phyloP scores from a whole-genome alignment of 768 basidiomycete species.

The Tylopilus vinaceipallidus region DNA sequence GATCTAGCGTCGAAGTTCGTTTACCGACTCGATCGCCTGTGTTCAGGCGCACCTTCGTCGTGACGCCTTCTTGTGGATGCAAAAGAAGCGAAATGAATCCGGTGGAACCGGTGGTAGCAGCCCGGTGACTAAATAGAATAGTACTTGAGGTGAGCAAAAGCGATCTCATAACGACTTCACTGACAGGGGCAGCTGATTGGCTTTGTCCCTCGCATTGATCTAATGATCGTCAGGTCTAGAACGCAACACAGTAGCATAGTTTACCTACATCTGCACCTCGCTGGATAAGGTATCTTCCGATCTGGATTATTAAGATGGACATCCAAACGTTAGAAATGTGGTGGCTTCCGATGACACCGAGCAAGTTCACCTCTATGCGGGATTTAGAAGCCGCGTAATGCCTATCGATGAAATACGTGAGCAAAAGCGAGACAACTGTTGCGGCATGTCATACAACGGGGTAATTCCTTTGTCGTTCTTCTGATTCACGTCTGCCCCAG shows the following conservation, averaged over 20 bases:
- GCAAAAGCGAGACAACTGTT: neutral
- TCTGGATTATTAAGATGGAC: slow-evolving; percentile 48
- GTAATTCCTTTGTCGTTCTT: slow-evolving; percentile 82
- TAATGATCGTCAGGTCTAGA: slow-evolving; percentile 40
- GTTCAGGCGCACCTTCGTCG: slow-evolving; percentile 77
- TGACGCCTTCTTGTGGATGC: slow-evolving; percentile 69
- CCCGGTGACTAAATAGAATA: slow-evolving; percentile 69
- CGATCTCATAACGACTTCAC: slow-evolving; percentile 1
- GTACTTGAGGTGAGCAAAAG: slow-evolving; percentile 3
- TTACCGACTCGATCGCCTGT: slow-evolving; percentile 77
- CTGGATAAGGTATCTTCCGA: slow-evolving; percentile 80
- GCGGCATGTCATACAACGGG: slow-evolving; percentile 57
- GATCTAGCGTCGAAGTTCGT: slow-evolving; percentile 8
- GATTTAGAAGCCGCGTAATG: slow-evolving; percentile 95
- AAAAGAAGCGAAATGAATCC: slow-evolving; percentile 88
- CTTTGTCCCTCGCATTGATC: slow-evolving; percentile 94
- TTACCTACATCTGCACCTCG: slow-evolving; percentile 87
- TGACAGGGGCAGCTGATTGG: slow-evolving; percentile 88
- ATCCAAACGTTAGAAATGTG: slow-evolving; percentile 19
- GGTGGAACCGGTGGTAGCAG: slow-evolving; percentile 91
- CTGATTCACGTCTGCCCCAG: slow-evolving; percentile 79
- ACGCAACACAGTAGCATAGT: slow-evolving; percentile 25
- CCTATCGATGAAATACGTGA: slow-evolving; percentile 39
- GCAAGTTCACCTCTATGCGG: slow-evolving; percentile 63
- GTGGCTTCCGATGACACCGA: slow-evolving; percentile 25